Evolutionary conservation across 306 rosid genomes (phyloP).

Genomic region (Trifolium fragiferum): DNA sequence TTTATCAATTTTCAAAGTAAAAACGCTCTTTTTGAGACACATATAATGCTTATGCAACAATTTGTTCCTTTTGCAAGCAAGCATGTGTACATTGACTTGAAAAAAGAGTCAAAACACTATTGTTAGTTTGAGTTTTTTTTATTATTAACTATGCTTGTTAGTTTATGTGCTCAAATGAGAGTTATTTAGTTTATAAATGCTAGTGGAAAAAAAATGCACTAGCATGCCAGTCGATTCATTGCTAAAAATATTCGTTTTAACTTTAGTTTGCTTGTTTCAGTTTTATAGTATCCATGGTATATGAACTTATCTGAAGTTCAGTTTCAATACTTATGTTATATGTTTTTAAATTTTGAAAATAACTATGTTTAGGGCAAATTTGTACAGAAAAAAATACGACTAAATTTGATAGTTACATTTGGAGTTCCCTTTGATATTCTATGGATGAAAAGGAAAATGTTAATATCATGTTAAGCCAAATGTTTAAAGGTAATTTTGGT

Average conservation of each 20-base stretch:
- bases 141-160: background rate
- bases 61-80: background rate
- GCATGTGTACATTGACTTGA: background rate
- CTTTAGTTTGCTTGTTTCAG: background rate
- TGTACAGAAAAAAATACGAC: background rate
- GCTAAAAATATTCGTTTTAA: background rate
- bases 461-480: background rate
- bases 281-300: background rate
- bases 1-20: background rate
- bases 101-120: no score
- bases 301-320: background rate
- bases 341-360: background rate
- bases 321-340: background rate
- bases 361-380: background rate
- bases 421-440: background rate
- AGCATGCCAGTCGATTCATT: background rate
- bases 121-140: background rate
- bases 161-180: constrained; percentile 10
- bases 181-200: background rate
- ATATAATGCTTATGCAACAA: background rate
- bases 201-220: background rate
- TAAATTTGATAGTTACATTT: background rate
- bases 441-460: background rate
- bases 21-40: background rate
- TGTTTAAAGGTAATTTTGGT: constrained; percentile 18